Evolutionary conservation across 345 rosid genomes (phyloP), one percentile per base, ranked within the genome.

Genomic region (Streptanthus diversifolius): DNA sequence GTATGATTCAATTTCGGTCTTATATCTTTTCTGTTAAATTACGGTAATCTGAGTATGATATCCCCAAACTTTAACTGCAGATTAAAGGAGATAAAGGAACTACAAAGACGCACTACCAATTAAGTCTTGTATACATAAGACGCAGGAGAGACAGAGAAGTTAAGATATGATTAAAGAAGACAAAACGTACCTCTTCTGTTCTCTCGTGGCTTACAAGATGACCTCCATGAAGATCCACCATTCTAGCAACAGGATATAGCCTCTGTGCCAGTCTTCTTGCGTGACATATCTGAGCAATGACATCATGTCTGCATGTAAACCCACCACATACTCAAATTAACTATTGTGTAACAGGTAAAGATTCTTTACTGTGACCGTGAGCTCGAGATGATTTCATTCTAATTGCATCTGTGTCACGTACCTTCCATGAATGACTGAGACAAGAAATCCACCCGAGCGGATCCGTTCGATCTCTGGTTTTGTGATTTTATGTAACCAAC

Each of bases 121-220:
- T 24, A 19, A 66, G 53, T 49, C 27, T 66, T 19, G 10, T 1
- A 51, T 22, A 5, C 60, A 17, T 43, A 36, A 45, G 55, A 27
- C 1, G 18, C 18, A n/a, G 12, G n/a, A 68, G 64, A 48, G 62
- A 14, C 29, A 29, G 45, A 45, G 36, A 70, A 7, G 44, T 55
- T 70, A 70, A 52, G 59, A 54, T 66, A 29, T 25, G 45, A 36
- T 10, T 25, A 11, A 35, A 17, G 35, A 60, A 15, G 37, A 59
- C 0, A 25, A 29, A 63, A 64, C 53, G 75, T 87, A 95, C 99
- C 99, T 95, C 98, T 80, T 80, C 81, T 22, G 84, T 83, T 75
- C 90, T 86, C 86, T 95, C 98, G 54, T 88, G 98, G 80, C 97
- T 90, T 78, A 95, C 91, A 64, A 95, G 86, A 87, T 95, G 99